phyloP scores from a whole-genome alignment of 164 flowering plant genomes.

The Warburgia ugandensis region DNA sequence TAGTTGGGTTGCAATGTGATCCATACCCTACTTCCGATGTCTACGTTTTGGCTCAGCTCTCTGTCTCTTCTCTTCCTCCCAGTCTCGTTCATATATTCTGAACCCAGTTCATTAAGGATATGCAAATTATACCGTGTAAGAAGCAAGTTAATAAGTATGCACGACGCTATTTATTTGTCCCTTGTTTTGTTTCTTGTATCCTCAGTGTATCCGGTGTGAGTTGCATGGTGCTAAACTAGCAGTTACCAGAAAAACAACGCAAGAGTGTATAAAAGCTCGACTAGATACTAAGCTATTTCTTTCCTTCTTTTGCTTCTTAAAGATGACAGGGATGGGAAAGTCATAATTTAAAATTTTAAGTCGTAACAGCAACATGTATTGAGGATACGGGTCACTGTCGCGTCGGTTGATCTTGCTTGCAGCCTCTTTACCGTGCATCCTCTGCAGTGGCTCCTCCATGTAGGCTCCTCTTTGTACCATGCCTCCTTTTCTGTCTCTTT shows the following conservation, averaged over 20 bases:
- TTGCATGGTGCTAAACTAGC: too few relatives aligned
- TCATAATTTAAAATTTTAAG: neutral
- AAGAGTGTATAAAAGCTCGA: neutral
- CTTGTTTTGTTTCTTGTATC: neutral
- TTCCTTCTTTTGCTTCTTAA: neutral
- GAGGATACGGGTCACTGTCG: slow-evolving; percentile 91
- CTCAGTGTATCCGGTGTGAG: too few relatives aligned
- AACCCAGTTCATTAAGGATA: slow-evolving; percentile 34
- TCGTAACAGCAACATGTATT: neutral
- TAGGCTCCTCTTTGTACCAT: slow-evolving; percentile 59
- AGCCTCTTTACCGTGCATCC: slow-evolving; percentile 75
- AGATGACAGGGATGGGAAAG: neutral
- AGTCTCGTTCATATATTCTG: slow-evolving; percentile 85
- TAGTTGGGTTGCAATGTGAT: too few relatives aligned
- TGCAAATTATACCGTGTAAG: neutral
- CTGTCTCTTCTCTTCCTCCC: slow-evolving; percentile 96
- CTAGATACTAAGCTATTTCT: neutral
- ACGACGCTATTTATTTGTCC: neutral
- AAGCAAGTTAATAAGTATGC: neutral
- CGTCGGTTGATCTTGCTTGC: slow-evolving; percentile 66
- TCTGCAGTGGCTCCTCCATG: slow-evolving; percentile 56
- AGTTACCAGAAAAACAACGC: neutral
- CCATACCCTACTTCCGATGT: slow-evolving; percentile 37
- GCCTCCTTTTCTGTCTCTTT: slow-evolving; percentile 70
- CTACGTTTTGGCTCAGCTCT: slow-evolving; percentile 86